Percentiles rank a stretch among this genome's conserved stretches.
Evolutionary conservation across 345 rosid species (phyloP).

Genomic region (Melastoma malabathricum): DNA sequence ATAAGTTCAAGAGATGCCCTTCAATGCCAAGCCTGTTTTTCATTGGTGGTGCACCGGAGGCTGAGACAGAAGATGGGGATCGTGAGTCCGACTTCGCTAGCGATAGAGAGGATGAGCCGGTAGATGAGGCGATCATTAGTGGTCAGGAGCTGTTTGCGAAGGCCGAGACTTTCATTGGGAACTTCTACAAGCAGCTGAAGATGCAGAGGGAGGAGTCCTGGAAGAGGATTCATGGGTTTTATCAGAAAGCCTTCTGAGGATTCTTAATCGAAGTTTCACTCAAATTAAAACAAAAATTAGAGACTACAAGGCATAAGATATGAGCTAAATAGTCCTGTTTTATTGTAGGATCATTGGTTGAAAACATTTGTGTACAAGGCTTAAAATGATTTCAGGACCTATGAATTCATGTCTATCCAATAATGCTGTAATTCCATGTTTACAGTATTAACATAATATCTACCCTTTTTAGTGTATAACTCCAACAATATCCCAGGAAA

Average conservation of each 20-base stretch:
- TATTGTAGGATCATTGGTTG: too few species aligned
- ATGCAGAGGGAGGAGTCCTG: conserved; percentile 59
- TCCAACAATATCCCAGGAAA: too few species aligned
- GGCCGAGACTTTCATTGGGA: conserved; percentile 51
- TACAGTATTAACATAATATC: too few species aligned
- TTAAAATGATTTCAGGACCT: too few species aligned
- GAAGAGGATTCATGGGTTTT: conserved; percentile 37
- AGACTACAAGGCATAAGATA: too few species aligned
- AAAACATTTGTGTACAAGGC: too few species aligned
- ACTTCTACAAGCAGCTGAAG: conserved; percentile 56
- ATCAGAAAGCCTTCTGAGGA: conserved; percentile 27
- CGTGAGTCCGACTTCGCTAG: neutral
- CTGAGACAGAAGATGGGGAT: conserved; percentile 10
- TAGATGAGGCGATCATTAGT: conserved; percentile 17
- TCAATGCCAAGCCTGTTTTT: conserved; percentile 53
- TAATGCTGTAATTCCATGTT: too few species aligned
- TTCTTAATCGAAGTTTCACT: too few species aligned
- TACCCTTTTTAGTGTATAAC: too few species aligned
- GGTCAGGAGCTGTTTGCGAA: conserved; percentile 46
- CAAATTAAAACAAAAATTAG: too few species aligned
- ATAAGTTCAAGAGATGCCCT: conserved; percentile 31
- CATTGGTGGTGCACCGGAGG: conserved; percentile 27
- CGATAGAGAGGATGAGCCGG: conserved; percentile 14
- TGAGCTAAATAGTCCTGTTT: too few species aligned
- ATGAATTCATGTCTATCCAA: too few species aligned